These are phyloP conservation scores for Oryza nivara DNA, from an alignment of 176 grass and related monocot species.

Conservation along the genomic window DNA sequence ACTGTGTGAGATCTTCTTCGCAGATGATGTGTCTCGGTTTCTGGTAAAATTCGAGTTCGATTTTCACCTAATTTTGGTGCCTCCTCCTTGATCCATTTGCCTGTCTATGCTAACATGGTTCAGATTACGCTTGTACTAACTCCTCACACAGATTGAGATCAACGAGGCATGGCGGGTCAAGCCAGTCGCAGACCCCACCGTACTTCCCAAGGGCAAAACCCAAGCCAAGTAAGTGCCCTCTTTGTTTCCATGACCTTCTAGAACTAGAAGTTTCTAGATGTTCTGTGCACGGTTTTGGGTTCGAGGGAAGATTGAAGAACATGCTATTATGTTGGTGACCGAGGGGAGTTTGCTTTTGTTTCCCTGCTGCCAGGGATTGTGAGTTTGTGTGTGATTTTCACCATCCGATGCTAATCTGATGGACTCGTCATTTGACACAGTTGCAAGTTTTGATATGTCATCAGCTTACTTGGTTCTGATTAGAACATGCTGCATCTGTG, in stretches of 20 bases:
- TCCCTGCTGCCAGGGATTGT: neutral
- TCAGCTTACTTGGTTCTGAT: conserved; percentile 9
- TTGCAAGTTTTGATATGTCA: conserved; percentile 8
- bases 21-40: conserved; percentile 73
- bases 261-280: conserved; percentile 23
- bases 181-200: conserved; percentile 48
- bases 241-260: conserved; percentile 14
- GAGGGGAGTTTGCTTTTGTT: neutral
- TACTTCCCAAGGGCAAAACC: conserved; percentile 78
- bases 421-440: neutral
- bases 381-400: neutral
- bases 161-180: conserved; percentile 70
- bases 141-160: conserved; percentile 59
- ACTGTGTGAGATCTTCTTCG: conserved; percentile 7
- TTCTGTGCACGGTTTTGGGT: neutral
- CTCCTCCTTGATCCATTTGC: neutral
- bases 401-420: conserved; percentile 31
- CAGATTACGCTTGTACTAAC: neutral
- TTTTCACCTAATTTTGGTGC: neutral
- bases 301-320: neutral
- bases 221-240: conserved; percentile 72
- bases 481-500: conserved; percentile 9
- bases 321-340: neutral
- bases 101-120: neutral
- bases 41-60: conserved; percentile 42